These are phyloP conservation scores for Claviceps arundinis DNA, from an alignment of 2,329 filamentous ascomycete genomes.

Conservation along the genomic window DNA sequence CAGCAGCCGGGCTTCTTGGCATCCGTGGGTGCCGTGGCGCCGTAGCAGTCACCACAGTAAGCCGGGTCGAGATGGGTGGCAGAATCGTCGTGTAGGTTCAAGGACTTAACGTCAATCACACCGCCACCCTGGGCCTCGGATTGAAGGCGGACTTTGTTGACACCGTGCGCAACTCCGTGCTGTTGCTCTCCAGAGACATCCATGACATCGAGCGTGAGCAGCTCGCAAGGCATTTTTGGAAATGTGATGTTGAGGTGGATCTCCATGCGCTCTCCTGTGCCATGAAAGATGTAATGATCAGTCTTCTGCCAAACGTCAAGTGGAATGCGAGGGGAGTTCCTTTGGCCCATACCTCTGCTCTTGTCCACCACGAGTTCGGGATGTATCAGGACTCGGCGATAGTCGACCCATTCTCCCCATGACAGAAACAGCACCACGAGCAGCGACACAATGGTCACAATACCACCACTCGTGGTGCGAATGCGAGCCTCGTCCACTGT, in stretches of 20 bases:
- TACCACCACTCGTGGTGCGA: slow-evolving; percentile 85
- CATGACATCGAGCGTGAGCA: slow-evolving; percentile 96
- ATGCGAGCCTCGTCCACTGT: slow-evolving; percentile 96
- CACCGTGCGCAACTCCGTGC: slow-evolving; percentile 81
- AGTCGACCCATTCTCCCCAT: slow-evolving; percentile 94
- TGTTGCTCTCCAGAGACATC: slow-evolving; percentile 96
- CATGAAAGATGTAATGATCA: slow-evolving; percentile 1
- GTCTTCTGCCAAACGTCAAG: slow-evolving; percentile 4
- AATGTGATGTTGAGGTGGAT: slow-evolving; percentile 97
- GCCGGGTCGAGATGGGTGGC: slow-evolving; percentile 72
- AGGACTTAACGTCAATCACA: slow-evolving; percentile 55
- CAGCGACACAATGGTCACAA: slow-evolving; percentile 86
- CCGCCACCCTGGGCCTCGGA: slow-evolving; percentile 60
- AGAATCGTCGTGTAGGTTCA: slow-evolving; percentile 53
- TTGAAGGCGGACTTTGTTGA: slow-evolving; percentile 77
- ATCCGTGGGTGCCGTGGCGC: slow-evolving; percentile 58
- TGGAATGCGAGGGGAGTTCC: not conserved
- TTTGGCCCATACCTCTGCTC: slow-evolving; percentile 56
- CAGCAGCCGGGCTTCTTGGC: slow-evolving; percentile 80
- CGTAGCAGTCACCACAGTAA: slow-evolving; percentile 92
- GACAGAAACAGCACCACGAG: slow-evolving; percentile 78
- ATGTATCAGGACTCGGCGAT: slow-evolving; percentile 70
- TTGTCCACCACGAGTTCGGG: slow-evolving; percentile 95
- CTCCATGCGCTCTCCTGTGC: slow-evolving; percentile 86
- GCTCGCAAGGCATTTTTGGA: slow-evolving; percentile 83